These are phyloP conservation scores for Cladosporium sp. DNA, from an alignment of 2,329 filamentous ascomycete species.

Conservation along the genomic window DNA sequence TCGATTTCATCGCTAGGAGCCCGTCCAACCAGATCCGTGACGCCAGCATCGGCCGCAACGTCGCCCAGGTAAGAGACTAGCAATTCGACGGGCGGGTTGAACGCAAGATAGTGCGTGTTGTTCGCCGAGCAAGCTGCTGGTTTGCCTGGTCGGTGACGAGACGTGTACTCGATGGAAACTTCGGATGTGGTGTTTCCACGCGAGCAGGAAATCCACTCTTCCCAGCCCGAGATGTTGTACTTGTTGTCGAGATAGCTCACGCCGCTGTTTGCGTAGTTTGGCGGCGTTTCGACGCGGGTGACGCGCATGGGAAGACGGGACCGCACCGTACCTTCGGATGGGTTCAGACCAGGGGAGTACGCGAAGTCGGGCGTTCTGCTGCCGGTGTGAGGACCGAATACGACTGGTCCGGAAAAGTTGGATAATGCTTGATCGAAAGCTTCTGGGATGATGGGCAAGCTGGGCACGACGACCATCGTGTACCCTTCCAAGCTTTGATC, in stretches of 20 bases:
- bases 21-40: conserved; percentile 18
- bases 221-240: conserved; percentile 20
- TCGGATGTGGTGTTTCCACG: conserved; percentile 17
- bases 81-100: conserved; percentile 20
- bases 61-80: conserved; percentile 21
- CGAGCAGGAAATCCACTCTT: conserved; percentile 18
- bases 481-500: conserved; percentile 18
- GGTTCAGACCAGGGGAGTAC: conserved; percentile 18
- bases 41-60: conserved; percentile 16
- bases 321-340: conserved; percentile 16
- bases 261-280: conserved; percentile 18
- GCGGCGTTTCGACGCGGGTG: conserved; percentile 20
- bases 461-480: conserved; percentile 22
- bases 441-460: conserved; percentile 20
- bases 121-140: conserved; percentile 20
- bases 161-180: conserved; percentile 18
- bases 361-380: conserved; percentile 20
- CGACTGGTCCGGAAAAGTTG: conserved; percentile 15
- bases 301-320: conserved; percentile 18
- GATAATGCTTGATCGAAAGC: conserved; percentile 16
- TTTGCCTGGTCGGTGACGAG: conserved; percentile 18
- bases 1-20: conserved; percentile 16
- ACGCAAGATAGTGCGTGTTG: conserved; percentile 19
- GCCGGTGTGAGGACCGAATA: conserved; percentile 21
- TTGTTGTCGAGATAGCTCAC: conserved; percentile 17